phyloP scores from a whole-genome alignment of 192 early-diverging fungal genomes.

The Endogone sp. region DNA sequence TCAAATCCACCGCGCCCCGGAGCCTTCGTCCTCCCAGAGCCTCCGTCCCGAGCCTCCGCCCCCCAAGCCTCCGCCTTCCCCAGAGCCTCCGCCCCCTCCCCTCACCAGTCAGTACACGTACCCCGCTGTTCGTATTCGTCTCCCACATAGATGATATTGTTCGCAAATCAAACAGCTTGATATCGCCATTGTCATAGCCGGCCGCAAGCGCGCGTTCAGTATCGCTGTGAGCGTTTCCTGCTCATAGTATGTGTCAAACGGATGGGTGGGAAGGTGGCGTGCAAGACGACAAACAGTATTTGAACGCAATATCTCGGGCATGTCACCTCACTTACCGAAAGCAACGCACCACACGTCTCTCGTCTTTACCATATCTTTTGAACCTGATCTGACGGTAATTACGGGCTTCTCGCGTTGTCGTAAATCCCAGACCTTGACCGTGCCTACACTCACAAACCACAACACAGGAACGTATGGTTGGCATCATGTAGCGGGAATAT shows the following conservation, averaged over 20 bases:
- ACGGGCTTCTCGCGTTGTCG: conserved; percentile 60
- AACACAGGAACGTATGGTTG: background rate
- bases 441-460: conserved; percentile 29
- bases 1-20: conserved; percentile 39
- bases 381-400: conserved; percentile 41
- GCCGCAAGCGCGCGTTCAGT: conserved; percentile 42
- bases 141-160: too few relatives aligned
- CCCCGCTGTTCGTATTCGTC: too few relatives aligned
- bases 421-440: conserved; percentile 72
- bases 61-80: conserved; percentile 57
- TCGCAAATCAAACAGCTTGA: conserved; percentile 66
- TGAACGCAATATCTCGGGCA: too few relatives aligned
- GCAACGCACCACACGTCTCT: conserved; percentile 67
- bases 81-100: too few relatives aligned
- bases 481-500: conserved; percentile 2
- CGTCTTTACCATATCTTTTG: conserved; percentile 35
- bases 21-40: conserved; percentile 13
- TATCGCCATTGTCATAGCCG: conserved; percentile 74
- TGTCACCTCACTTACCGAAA: conserved; percentile 63
- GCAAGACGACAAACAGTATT: too few relatives aligned
- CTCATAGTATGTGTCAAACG: background rate
- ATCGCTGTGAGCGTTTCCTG: background rate
- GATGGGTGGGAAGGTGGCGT: too few relatives aligned
- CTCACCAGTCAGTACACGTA: too few relatives aligned
- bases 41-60: conserved; percentile 68